Evolutionary conservation across 2,329 filamentous ascomycete species (phyloP).

Genomic region (Lecanoromycetidae sp.): DNA sequence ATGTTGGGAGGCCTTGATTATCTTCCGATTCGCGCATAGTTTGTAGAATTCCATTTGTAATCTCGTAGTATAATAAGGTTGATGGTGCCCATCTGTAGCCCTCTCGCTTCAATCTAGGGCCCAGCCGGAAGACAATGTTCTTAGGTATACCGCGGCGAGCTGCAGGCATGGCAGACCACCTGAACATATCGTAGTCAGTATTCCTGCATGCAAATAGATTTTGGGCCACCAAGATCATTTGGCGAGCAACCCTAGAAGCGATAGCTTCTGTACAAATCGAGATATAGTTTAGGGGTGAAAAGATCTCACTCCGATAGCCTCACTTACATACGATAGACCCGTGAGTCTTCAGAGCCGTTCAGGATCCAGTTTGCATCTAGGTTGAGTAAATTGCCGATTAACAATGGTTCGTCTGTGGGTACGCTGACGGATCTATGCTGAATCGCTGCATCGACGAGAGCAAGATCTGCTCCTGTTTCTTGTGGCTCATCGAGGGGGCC

Average conservation of each 20-base stretch:
- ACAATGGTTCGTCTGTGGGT: background rate
- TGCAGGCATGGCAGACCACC: slow-evolving; percentile 8
- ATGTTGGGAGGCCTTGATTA: background rate
- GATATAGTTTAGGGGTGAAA: too few relatives aligned
- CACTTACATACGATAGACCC: slow-evolving; percentile 4
- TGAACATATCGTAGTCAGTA: too few relatives aligned
- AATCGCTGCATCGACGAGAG: background rate
- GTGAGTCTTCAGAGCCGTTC: background rate
- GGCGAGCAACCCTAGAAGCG: too few relatives aligned
- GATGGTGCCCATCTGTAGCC: slow-evolving; percentile 8
- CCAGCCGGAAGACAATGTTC: slow-evolving; percentile 7
- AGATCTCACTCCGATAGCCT: too few relatives aligned
- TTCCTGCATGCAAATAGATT: too few relatives aligned
- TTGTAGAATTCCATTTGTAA: background rate
- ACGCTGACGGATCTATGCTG: slow-evolving; percentile 6
- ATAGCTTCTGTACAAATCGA: too few relatives aligned
- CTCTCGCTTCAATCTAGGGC: slow-evolving; percentile 3
- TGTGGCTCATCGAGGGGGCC: background rate
- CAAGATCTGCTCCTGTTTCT: background rate
- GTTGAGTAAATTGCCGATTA: background rate
- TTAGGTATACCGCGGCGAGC: slow-evolving; percentile 4
- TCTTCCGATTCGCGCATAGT: background rate
- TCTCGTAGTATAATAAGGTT: background rate
- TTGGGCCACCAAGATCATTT: too few relatives aligned
- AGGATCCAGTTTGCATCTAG: background rate